Conservation (phyloP, 2,329 filamentous ascomycete genomes). For the Chaetomiaceae sp. region DNA sequence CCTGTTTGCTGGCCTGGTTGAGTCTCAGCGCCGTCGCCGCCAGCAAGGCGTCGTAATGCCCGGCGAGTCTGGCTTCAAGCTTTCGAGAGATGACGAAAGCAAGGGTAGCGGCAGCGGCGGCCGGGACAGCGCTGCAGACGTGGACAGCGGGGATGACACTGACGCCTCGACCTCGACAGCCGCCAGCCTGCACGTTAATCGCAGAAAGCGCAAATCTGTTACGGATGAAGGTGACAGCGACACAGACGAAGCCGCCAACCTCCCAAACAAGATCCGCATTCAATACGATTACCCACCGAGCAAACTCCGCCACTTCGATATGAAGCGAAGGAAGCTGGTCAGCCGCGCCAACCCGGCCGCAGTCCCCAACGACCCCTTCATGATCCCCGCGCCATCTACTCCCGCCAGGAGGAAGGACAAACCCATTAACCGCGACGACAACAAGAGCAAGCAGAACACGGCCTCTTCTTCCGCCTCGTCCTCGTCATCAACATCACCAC, state of each 20-base stretch:
- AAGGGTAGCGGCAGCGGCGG: constrained; percentile 2
- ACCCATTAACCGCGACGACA: constrained; percentile 2
- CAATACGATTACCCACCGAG: constrained; percentile 10
- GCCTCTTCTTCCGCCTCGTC: constrained; percentile 3
- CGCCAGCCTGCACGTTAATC: constrained; percentile 17
- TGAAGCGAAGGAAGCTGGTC: constrained; percentile 12
- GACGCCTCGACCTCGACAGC: constrained; percentile 19
- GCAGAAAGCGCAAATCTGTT: constrained; percentile 19
- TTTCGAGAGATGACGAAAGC: background rate
- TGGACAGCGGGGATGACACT: constrained; percentile 17
- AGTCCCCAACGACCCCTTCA: constrained; percentile 1
- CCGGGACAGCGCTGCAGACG: background rate
- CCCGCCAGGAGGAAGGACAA: background rate
- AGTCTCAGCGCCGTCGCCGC: constrained; percentile 16
- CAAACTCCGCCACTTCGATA: constrained; percentile 7
- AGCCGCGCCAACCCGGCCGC: constrained; percentile 8
- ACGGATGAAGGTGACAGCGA: background rate
- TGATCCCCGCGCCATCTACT: background rate
- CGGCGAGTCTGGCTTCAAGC: constrained; percentile 10
- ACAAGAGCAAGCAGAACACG: no score
- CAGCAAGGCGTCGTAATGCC: constrained; percentile 13
- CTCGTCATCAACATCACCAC: background rate
- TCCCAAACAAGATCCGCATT: constrained; percentile 19
- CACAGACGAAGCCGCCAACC: background rate
- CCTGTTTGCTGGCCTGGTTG: constrained; percentile 19